These are phyloP conservation scores for Beauveria brongniartii DNA, from an alignment of 2,329 filamentous ascomycete genomes.

Conservation along the genomic window DNA sequence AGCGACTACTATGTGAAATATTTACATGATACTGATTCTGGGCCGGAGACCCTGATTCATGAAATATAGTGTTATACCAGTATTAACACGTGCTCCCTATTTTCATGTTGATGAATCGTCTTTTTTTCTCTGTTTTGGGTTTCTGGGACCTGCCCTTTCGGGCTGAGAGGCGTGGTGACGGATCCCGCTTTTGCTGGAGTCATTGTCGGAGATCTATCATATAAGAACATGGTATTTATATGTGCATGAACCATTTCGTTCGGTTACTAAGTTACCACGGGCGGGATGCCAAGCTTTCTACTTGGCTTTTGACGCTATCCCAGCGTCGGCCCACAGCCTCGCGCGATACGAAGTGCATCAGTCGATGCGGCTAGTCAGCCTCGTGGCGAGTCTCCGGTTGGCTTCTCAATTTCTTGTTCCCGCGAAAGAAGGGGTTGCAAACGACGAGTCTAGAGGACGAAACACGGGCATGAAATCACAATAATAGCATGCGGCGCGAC, in stretches of 20 bases:
- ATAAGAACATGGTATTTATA: too few relatives aligned
- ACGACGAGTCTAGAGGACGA: too few relatives aligned
- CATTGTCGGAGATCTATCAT: too few relatives aligned
- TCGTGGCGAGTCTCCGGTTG: background rate
- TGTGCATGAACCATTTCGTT: too few relatives aligned
- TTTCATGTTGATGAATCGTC: background rate
- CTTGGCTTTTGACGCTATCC: slow-evolving; percentile 6
- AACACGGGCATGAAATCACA: background rate
- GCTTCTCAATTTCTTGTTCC: too few relatives aligned
- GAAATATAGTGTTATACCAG: background rate
- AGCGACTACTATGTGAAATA: background rate
- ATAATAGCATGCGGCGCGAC: background rate
- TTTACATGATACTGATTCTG: background rate
- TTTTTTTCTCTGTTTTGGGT: background rate
- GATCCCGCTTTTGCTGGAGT: too few relatives aligned
- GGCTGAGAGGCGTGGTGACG: background rate
- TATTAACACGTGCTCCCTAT: background rate
- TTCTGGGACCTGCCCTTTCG: background rate
- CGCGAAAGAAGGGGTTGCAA: too few relatives aligned
- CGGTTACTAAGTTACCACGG: too few relatives aligned
- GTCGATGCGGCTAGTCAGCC: slow-evolving; percentile 4
- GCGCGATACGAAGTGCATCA: background rate
- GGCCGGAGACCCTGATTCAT: background rate
- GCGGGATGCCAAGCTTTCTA: background rate
- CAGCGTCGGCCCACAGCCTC: slow-evolving; percentile 1